phyloP scores from a whole-genome alignment of 2,329 filamentous ascomycete species.

The Macrophomina phaseolina region DNA sequence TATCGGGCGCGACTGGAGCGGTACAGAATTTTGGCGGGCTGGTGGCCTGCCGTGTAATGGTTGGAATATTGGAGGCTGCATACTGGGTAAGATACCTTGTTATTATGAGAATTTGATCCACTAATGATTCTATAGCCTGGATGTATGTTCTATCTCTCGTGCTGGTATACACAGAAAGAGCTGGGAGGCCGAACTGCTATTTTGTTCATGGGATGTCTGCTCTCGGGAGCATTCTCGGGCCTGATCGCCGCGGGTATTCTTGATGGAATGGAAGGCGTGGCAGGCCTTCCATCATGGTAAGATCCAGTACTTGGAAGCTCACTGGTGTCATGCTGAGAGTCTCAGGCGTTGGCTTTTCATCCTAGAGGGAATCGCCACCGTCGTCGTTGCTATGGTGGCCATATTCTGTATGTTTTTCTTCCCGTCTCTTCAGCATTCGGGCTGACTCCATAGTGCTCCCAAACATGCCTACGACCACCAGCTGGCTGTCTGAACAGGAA shows the following conservation, averaged over 20 bases:
- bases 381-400: slow-evolving; percentile 36
- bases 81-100: slow-evolving; percentile 46
- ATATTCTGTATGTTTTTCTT: slow-evolving; percentile 53
- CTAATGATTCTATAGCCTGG: slow-evolving; percentile 13
- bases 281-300: slow-evolving; percentile 1
- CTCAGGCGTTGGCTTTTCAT: slow-evolving; percentile 21
- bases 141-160: slow-evolving; percentile 31
- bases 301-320: not conserved
- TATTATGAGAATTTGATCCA: not conserved
- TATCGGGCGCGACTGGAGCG: slow-evolving; percentile 45
- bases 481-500: slow-evolving; percentile 47
- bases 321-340: not conserved
- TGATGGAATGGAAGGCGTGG: slow-evolving; percentile 34
- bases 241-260: slow-evolving; percentile 28
- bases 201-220: slow-evolving; percentile 26
- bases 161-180: slow-evolving; percentile 31
- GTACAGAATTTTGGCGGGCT: slow-evolving; percentile 54
- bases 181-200: slow-evolving; percentile 29
- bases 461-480: slow-evolving; percentile 64
- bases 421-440: slow-evolving; percentile 63
- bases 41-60: slow-evolving; percentile 57
- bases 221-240: slow-evolving; percentile 28
- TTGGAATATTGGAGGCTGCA: slow-evolving; percentile 60
- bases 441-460: slow-evolving; percentile 58
- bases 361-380: slow-evolving; percentile 4